A percentile compares a stretch with the other conserved stretches of the same genome.
phyloP scores from a whole-genome alignment of 2,329 filamentous ascomycete genomes.

The Penicillium italicum region DNA sequence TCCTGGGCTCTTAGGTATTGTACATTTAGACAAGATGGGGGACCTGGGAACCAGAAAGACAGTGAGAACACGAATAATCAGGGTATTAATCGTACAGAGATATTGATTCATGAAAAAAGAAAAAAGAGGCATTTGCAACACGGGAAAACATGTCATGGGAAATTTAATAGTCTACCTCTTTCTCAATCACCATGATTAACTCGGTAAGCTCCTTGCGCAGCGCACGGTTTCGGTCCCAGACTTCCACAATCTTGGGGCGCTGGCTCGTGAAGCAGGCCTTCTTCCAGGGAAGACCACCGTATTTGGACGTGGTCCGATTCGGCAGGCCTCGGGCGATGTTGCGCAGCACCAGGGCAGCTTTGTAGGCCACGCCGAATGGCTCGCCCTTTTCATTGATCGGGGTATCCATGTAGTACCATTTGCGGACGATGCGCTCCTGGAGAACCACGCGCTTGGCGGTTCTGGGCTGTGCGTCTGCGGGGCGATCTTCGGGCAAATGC shows the following conservation, averaged over 20 bases:
- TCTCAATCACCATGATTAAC: slow-evolving; percentile 42
- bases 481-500: slow-evolving; percentile 38
- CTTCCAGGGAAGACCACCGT: slow-evolving; percentile 37
- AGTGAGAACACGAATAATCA: slow-evolving; percentile 6
- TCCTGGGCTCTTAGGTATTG: background rate
- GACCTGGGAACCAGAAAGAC: slow-evolving; percentile 3
- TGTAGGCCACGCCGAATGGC: slow-evolving; percentile 47
- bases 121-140: slow-evolving; percentile 4
- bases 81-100: slow-evolving; percentile 29
- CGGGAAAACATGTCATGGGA: background rate
- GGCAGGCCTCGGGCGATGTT: slow-evolving; percentile 46
- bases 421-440: slow-evolving; percentile 40
- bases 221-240: slow-evolving; percentile 41
- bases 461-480: slow-evolving; percentile 33
- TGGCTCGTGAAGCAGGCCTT: slow-evolving; percentile 41
- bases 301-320: slow-evolving; percentile 28
- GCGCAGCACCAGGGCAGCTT: slow-evolving; percentile 46
- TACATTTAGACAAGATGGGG: slow-evolving; percentile 6
- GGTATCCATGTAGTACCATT: slow-evolving; percentile 42
- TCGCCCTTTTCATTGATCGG: slow-evolving; percentile 43
- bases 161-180: slow-evolving; percentile 35
- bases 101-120: slow-evolving; percentile 12
- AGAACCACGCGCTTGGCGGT: slow-evolving; percentile 37
- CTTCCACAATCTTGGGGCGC: slow-evolving; percentile 37
- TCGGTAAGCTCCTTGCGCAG: slow-evolving; percentile 43